phyloP scores from a whole-genome alignment of 2,329 filamentous ascomycete species.

The Elsinoe australis region DNA sequence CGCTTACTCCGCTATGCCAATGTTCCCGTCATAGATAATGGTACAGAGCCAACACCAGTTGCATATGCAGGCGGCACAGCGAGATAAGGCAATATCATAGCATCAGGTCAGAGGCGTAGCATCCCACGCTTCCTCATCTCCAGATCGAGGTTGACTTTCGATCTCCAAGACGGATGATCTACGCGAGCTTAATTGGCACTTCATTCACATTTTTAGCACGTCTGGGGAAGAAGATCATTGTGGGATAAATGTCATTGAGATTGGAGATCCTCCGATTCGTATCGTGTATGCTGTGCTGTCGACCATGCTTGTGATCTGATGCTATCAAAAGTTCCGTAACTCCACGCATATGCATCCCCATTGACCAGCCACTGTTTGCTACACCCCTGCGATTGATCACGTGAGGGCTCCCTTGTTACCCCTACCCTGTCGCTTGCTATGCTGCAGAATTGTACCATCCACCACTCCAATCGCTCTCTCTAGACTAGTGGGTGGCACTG shows the following conservation, averaged over 20 bases:
- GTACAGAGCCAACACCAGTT: too few species aligned
- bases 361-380: too few species aligned
- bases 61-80: too few species aligned
- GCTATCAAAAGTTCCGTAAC: not conserved
- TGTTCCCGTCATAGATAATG: too few species aligned
- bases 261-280: not conserved
- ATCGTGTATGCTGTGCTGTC: not conserved
- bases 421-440: too few species aligned
- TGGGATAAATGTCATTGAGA: not conserved
- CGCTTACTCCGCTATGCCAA: too few species aligned
- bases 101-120: too few species aligned
- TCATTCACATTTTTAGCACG: not conserved
- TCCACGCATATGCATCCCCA: slow-evolving; percentile 11
- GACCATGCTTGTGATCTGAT: not conserved
- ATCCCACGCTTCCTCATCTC: not conserved
- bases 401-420: too few species aligned
- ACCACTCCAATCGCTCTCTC: not conserved
- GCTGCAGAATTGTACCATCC: too few species aligned
- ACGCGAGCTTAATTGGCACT: slow-evolving; percentile 14
- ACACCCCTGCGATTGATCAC: too few species aligned
- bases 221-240: not conserved
- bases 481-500: not conserved
- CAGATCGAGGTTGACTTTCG: slow-evolving; percentile 13
- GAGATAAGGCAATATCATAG: too few species aligned
- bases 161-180: slow-evolving; percentile 15